Evolutionary conservation across 1,139 yeast species (phyloP).

Genomic region (Torulaspora pretoriensis): DNA sequence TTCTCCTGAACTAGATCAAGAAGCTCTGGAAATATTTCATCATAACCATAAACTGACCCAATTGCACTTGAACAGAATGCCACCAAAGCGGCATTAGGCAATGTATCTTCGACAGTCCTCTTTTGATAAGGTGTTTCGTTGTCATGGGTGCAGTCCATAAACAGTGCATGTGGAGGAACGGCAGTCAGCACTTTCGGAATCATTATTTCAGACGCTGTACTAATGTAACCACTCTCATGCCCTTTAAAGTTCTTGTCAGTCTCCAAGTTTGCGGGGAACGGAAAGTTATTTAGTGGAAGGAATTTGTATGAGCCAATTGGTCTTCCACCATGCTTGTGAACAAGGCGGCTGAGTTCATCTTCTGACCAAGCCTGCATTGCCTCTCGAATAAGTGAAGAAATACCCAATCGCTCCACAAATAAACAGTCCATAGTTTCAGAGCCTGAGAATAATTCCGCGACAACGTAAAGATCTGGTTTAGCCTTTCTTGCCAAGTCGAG

Average conservation of each 20-base stretch:
- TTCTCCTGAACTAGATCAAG: conserved; percentile 78
- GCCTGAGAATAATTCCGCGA: conserved; percentile 92
- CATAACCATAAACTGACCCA: conserved; percentile 92
- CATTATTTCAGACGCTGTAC: conserved; percentile 52
- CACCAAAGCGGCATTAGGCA: conserved; percentile 92
- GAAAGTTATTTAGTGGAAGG: conserved; percentile 66
- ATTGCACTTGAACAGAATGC: conserved; percentile 91
- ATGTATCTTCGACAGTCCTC: conserved; percentile 88
- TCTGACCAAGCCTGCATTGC: conserved; percentile 97
- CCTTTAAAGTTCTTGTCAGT: conserved; percentile 35
- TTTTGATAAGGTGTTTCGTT: conserved; percentile 85
- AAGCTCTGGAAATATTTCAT: conserved; percentile 80
- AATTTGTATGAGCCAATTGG: conserved; percentile 89
- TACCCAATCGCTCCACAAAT: conserved; percentile 85
- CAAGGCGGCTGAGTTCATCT: conserved; percentile 76
- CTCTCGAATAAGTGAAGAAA: conserved; percentile 83
- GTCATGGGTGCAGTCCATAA: conserved; percentile 98
- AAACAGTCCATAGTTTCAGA: conserved; percentile 86
- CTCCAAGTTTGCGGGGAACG: conserved; percentile 55
- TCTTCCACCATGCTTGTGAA: conserved; percentile 90
- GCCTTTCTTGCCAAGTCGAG: conserved; percentile 83
- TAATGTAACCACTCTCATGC: conserved; percentile 23
- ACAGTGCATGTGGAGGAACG: conserved; percentile 82
- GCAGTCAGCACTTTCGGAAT: conserved; percentile 61
- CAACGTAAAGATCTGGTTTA: conserved; percentile 83